Evolutionary conservation across 768 basidiomycete genomes (phyloP), one percentile per base, ranked within the genome.

Genomic region (Suillus clintonianus): DNA sequence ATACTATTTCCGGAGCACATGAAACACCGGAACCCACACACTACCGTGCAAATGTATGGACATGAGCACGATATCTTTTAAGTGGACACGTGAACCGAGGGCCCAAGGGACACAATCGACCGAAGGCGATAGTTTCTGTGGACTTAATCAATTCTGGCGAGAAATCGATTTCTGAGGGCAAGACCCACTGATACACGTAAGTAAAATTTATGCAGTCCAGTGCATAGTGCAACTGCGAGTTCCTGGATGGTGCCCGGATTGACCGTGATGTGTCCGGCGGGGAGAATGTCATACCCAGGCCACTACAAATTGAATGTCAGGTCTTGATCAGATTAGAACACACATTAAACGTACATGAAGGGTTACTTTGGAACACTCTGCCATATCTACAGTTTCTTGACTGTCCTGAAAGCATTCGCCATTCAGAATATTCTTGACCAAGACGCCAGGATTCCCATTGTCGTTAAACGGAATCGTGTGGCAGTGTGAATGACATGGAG

Each of bases 11-110:
- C 39, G 24, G 4, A 74, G 65, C 60, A 75, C 69, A 50, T 74
- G 71, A 51, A 74, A 53, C 30, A 75, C 70, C 19, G 74, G 74
- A 2, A 74, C 50, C 73, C 74, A 75, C 1, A 67, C 43, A 13
- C 66, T 68, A 17, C 64, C 58, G 45, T 74, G 68, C 41, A 68
- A 69, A 61, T 70, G 72, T 4, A 75, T 24, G 32, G 68, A 68
- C 2, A 65, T 48, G 14, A 74, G 48, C 11, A 70, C 65, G 14
- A 75, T 43, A 34, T 74, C 74, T 17, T 39, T 14, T 3, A 64
- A 48, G 11, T 50, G 64, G 14, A 75, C 67, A 57, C 62, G 66
- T 59, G 58, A 14, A 6, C 43, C 64, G 3, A 39, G 27, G 24
- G 24, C 27, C 73, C 73, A 75, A 48, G 39, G 65, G 58, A 63